Conservation (phyloP, 345 rosid species). For the Acer negundo region DNA sequence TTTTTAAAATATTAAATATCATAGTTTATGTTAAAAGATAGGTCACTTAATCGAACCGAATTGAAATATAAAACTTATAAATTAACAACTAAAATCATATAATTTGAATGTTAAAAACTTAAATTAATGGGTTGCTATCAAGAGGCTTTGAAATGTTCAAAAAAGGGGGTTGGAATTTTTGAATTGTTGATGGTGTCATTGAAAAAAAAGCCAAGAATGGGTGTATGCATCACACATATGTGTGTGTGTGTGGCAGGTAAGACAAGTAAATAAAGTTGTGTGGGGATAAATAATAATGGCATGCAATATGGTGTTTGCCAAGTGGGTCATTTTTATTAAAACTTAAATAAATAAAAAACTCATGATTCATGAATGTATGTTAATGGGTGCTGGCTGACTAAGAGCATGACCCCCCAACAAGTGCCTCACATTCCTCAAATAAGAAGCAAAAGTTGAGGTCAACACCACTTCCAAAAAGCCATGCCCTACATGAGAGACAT, state of each 20-base stretch:
- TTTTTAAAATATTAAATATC: too few species aligned
- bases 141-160: conserved; percentile 11
- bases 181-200: conserved; percentile 2
- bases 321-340: background rate
- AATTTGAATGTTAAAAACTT: background rate
- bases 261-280: background rate
- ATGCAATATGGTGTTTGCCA: background rate
- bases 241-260: background rate
- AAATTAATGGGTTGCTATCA: background rate
- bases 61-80: background rate
- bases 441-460: background rate
- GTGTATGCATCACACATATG: background rate
- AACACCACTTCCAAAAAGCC: background rate
- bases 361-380: background rate
- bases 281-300: background rate
- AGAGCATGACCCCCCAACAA: background rate
- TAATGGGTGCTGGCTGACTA: conserved; percentile 6
- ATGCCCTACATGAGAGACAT: background rate
- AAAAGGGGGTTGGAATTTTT: conserved; percentile 1
- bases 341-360: background rate
- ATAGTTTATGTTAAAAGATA: too few species aligned
- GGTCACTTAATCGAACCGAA: too few species aligned
- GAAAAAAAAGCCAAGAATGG: background rate
- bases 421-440: background rate
- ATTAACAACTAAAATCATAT: background rate